Conservation (phyloP, 768 basidiomycete species). For the Leccinellum luteum region DNA sequence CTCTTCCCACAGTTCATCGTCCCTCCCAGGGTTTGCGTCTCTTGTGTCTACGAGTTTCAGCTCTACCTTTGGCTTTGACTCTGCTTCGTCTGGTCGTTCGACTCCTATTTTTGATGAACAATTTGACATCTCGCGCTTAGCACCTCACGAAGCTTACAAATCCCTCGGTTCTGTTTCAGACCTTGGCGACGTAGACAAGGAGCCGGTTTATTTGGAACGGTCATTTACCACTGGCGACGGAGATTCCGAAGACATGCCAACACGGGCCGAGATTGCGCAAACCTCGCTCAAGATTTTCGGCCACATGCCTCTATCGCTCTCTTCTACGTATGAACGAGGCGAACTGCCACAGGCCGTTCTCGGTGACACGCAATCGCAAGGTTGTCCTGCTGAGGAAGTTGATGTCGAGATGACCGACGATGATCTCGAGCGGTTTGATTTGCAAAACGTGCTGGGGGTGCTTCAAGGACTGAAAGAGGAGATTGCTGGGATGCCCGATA, state of each 20-base stretch:
- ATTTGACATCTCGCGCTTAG: conserved; percentile 18
- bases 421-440: conserved; percentile 54
- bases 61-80: conserved; percentile 29
- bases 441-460: conserved; percentile 55
- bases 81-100: conserved; percentile 20
- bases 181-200: conserved; percentile 45
- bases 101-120: conserved; percentile 26
- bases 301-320: conserved; percentile 10
- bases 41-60: conserved; percentile 21
- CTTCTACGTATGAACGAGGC: conserved; percentile 16
- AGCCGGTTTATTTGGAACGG: conserved; percentile 19
- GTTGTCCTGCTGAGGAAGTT: conserved; percentile 10
- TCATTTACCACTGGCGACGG: conserved; percentile 1
- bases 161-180: conserved; percentile 62
- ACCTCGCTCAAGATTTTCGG: conserved; percentile 55
- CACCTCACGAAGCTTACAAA: conserved; percentile 38
- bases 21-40: conserved; percentile 2
- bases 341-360: not conserved
- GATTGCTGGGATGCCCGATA: conserved; percentile 62
- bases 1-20: conserved; percentile 2
- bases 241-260: conserved; percentile 40
- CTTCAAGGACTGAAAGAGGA: conserved; percentile 73
- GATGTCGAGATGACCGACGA: conserved; percentile 34
- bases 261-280: conserved; percentile 45
- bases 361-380: conserved; percentile 28